phyloP scores from a whole-genome alignment of 1,284 basidiomycete species.

The Malassezia nana region DNA sequence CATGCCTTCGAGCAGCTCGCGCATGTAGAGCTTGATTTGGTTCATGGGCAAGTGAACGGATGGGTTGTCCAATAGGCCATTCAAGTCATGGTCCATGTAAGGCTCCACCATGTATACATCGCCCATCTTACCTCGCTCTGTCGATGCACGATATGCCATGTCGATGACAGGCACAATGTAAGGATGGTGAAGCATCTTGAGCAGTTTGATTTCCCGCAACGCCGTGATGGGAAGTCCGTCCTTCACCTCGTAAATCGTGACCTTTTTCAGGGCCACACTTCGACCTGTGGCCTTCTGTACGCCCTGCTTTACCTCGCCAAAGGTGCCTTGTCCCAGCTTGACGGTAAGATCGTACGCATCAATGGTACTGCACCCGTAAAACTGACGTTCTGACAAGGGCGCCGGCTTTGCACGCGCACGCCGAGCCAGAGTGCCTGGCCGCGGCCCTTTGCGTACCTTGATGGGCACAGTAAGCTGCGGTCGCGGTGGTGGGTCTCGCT shows the following conservation, averaged over 20 bases:
- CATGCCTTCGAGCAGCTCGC: constrained; percentile 84
- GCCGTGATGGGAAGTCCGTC: constrained; percentile 94
- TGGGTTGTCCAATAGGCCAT: constrained; percentile 65
- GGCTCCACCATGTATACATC: constrained; percentile 91
- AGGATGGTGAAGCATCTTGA: constrained; percentile 76
- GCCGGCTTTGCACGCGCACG: constrained; percentile 17
- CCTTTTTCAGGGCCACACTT: constrained; percentile 79
- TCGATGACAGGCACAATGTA: constrained; percentile 80
- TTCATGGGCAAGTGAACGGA: constrained; percentile 35
- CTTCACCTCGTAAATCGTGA: constrained; percentile 90
- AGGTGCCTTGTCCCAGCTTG: constrained; percentile 44
- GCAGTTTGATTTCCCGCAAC: constrained; percentile 91
- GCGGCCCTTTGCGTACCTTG: constrained; percentile 11
- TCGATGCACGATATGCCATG: constrained; percentile 59
- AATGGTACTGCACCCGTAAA: constrained; percentile 35
- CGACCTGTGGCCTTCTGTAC: constrained; percentile 52
- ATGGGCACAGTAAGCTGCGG: constrained; percentile 4
- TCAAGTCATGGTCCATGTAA: constrained; percentile 98
- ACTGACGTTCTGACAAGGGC: constrained; percentile 32
- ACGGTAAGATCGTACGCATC: constrained; percentile 40
- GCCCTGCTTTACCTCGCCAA: constrained; percentile 49
- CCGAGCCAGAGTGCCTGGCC: constrained; percentile 15
- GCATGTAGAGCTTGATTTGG: constrained; percentile 88
- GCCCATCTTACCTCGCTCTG: constrained; percentile 52
- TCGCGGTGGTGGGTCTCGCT: neutral